Evolutionary conservation across 768 basidiomycete genomes (phyloP).

Genomic region (Tricholomella constricta): DNA sequence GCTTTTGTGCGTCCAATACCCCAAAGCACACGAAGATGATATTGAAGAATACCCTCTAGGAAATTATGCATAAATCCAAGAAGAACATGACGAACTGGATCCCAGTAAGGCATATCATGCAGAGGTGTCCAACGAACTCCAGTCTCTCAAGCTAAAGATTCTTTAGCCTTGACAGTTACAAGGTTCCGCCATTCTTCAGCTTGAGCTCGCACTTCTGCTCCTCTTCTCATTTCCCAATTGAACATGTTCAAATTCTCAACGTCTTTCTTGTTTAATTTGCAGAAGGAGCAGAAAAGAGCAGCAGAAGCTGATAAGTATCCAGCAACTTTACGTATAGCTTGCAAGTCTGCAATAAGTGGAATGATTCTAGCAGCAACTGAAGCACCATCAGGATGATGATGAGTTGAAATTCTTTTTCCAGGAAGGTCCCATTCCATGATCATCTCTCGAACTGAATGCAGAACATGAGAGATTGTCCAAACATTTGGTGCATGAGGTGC

Average conservation of each 20-base stretch:
- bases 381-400: not conserved
- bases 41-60: no score
- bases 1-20: no score
- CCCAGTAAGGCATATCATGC: not conserved
- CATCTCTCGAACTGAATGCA: slow-evolving; percentile 1
- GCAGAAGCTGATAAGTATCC: not conserved
- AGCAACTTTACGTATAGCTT: not conserved
- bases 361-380: not conserved
- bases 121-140: not conserved
- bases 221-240: not conserved
- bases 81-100: not conserved
- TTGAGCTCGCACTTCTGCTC: not conserved
- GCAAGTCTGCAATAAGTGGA: slow-evolving; percentile 1
- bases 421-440: not conserved
- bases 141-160: not conserved
- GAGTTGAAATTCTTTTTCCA: not conserved
- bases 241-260: no score
- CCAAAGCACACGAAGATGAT: no score
- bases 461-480: no score
- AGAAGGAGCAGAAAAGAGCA: slow-evolving; percentile 1
- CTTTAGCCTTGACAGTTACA: no score
- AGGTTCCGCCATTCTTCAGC: not conserved
- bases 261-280: not conserved
- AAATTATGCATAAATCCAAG: not conserved
- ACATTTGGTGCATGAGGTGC: slow-evolving; percentile 6